Evolutionary conservation across 805 yeast species (phyloP).

Genomic region (Candida sakaeoensis): DNA sequence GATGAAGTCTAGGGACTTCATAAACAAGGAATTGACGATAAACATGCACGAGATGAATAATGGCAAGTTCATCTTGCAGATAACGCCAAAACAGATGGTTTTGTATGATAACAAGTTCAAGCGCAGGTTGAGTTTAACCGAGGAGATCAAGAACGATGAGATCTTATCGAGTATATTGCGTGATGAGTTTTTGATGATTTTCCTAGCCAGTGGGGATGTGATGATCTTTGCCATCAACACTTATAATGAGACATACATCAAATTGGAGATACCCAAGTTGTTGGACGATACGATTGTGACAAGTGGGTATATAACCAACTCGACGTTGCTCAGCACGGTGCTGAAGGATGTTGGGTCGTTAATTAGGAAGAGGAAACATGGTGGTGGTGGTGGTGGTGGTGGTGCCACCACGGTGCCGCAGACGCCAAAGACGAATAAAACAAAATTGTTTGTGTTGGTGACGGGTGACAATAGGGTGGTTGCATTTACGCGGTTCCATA

Average conservation of each 20-base stretch:
- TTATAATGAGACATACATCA: conserved; percentile 30
- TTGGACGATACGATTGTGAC: conserved; percentile 55
- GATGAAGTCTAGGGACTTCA: conserved; percentile 58
- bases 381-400: too few relatives aligned
- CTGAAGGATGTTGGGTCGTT: conserved; percentile 25
- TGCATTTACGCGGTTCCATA: conserved; percentile 54
- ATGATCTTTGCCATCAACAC: conserved; percentile 46
- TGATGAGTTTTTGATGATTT: conserved; percentile 61
- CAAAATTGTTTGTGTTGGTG: conserved; percentile 55
- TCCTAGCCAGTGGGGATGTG: conserved; percentile 69
- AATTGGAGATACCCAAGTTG: conserved; percentile 38
- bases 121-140: conserved; percentile 37
- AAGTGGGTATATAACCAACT: conserved; percentile 60
- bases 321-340: conserved; percentile 29
- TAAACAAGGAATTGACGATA: conserved; percentile 59
- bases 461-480: conserved; percentile 76
- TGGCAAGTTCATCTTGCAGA: conserved; percentile 65
- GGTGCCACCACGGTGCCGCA: conserved; percentile 5
- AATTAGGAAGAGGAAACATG: conserved; percentile 27
- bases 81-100: conserved; percentile 61
- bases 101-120: conserved; percentile 60
- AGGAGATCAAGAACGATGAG: conserved; percentile 40
- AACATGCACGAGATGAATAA: conserved; percentile 58
- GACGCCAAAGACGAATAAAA: conserved; percentile 18
- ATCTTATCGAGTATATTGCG: conserved; percentile 59